Percentiles rank a stretch among this genome's conserved stretches.
These are phyloP conservation scores for Botrytis paeoniae DNA, from an alignment of 2,329 filamentous ascomycete genomes.

Conservation along the genomic window DNA sequence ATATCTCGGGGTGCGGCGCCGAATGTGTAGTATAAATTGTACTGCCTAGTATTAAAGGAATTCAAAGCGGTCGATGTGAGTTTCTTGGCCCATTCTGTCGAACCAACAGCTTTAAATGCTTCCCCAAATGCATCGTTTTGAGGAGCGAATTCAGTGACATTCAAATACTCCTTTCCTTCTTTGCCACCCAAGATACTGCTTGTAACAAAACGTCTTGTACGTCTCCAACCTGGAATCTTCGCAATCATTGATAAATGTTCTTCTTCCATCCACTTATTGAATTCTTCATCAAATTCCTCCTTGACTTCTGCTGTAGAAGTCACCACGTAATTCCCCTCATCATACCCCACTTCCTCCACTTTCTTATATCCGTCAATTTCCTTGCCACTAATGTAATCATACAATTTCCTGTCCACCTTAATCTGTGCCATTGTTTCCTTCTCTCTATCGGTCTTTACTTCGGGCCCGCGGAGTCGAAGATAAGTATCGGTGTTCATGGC, in stretches of 20 bases:
- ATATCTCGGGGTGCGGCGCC: slow-evolving; percentile 71
- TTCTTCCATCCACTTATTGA: slow-evolving; percentile 68
- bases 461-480: slow-evolving; percentile 57
- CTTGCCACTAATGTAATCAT: slow-evolving; percentile 60
- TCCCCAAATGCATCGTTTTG: slow-evolving; percentile 64
- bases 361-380: slow-evolving; percentile 56
- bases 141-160: slow-evolving; percentile 69
- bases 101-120: slow-evolving; percentile 60
- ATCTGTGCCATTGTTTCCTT: slow-evolving; percentile 61
- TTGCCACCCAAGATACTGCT: slow-evolving; percentile 57
- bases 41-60: slow-evolving; percentile 56
- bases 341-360: slow-evolving; percentile 57
- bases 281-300: slow-evolving; percentile 54
- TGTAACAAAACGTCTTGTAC: slow-evolving; percentile 68
- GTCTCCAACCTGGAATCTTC: slow-evolving; percentile 75
- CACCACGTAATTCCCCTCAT: slow-evolving; percentile 59
- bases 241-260: slow-evolving; percentile 71
- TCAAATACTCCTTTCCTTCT: slow-evolving; percentile 56
- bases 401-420: slow-evolving; percentile 68
- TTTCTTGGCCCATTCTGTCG: slow-evolving; percentile 59
- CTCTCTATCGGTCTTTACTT: slow-evolving; percentile 56
- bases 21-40: slow-evolving; percentile 76
- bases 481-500: slow-evolving; percentile 70
- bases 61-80: slow-evolving; percentile 59
- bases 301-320: slow-evolving; percentile 53